phyloP scores from a whole-genome alignment of 176 grass and related monocot species.

The Triticum urartu region DNA sequence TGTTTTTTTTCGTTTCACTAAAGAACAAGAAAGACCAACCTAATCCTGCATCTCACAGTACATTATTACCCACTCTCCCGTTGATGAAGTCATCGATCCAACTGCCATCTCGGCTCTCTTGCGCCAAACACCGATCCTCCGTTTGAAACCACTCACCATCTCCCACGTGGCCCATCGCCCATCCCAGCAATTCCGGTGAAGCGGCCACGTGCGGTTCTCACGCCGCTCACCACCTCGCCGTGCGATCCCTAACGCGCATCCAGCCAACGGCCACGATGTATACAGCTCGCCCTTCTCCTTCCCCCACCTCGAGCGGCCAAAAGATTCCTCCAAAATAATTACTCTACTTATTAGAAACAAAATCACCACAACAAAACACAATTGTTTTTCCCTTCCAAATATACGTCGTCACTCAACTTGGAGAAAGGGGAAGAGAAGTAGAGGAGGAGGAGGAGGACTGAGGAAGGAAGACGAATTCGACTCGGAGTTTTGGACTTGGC shows the following conservation, averaged over 20 bases:
- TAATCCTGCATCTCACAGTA: background rate
- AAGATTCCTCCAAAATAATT: background rate
- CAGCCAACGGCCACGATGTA: background rate
- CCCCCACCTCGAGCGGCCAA: background rate
- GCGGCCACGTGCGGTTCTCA: background rate
- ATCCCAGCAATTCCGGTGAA: background rate
- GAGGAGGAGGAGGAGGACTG: background rate
- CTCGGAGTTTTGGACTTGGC: slow-evolving; percentile 6
- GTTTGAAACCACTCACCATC: background rate
- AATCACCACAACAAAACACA: background rate
- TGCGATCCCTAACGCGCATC: background rate
- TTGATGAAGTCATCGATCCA: background rate
- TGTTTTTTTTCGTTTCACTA: background rate
- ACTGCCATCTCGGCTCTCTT: background rate
- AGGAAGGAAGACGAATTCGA: slow-evolving; percentile 28
- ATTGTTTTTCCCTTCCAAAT: background rate
- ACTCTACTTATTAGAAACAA: background rate
- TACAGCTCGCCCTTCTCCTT: background rate
- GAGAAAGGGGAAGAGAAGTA: background rate
- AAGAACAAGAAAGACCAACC: background rate
- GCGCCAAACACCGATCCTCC: background rate
- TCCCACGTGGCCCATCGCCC: background rate
- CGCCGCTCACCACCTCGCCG: background rate
- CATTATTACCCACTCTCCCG: background rate
- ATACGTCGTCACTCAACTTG: slow-evolving; percentile 13